Conservation (phyloP, 2,329 filamentous ascomycete genomes). For the Westerdykella aurantiaca region DNA sequence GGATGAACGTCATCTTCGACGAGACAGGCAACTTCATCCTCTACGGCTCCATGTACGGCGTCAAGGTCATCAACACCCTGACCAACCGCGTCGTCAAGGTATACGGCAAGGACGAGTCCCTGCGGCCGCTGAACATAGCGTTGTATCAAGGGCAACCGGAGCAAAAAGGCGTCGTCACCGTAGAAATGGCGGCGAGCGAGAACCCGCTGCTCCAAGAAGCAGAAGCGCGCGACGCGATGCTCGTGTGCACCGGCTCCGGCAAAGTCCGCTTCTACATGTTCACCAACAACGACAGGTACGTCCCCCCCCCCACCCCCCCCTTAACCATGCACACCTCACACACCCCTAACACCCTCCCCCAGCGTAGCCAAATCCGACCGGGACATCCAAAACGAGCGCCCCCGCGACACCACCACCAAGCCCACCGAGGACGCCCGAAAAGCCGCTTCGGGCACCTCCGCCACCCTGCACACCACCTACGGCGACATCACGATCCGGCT, state of each 20-base stretch:
- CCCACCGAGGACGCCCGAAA: slow-evolving; percentile 53
- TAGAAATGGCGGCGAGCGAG: slow-evolving; percentile 92
- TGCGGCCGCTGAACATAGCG: slow-evolving; percentile 74
- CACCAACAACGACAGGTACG: slow-evolving; percentile 71
- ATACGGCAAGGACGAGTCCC: slow-evolving; percentile 83
- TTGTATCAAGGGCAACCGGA: slow-evolving; percentile 94
- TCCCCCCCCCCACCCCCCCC: background rate
- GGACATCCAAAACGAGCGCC: slow-evolving; percentile 93
- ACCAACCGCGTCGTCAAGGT: slow-evolving; percentile 89
- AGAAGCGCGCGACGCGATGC: slow-evolving; percentile 81
- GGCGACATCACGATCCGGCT: slow-evolving; percentile 92
- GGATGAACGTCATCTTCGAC: slow-evolving; percentile 86
- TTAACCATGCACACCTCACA: background rate
- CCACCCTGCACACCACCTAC: slow-evolving; percentile 84
- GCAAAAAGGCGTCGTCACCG: slow-evolving; percentile 86
- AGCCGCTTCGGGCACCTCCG: slow-evolving; percentile 68
- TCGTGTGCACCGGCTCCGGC: slow-evolving; percentile 74
- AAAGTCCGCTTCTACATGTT: slow-evolving; percentile 98
- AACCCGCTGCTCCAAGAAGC: slow-evolving; percentile 92
- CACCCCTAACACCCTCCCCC: slow-evolving; percentile 1
- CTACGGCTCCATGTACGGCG: slow-evolving; percentile 85
- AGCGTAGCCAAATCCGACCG: slow-evolving; percentile 70
- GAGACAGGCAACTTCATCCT: slow-evolving; percentile 93
- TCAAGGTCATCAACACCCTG: slow-evolving; percentile 93
- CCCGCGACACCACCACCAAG: slow-evolving; percentile 54